Base-by-base conservation (phyloP, 352 stramenopile genomes). In the Phytophthora capsici region DNA sequence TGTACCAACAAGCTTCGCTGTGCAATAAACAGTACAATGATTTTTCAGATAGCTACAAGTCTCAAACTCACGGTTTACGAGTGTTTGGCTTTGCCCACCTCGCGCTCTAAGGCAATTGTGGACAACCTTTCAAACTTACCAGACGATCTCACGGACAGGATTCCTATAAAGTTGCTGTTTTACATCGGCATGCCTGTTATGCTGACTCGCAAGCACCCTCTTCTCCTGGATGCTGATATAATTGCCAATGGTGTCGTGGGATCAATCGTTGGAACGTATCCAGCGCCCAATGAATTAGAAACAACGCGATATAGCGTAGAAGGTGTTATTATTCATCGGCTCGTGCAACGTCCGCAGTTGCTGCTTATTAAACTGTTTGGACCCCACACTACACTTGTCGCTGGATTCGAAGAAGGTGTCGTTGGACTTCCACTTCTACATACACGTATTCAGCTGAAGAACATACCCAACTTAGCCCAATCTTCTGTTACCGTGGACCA, bases 101-200 rank as follows among this genome's bases (percentile, higher is more conserved):
- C 25, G 4, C 51, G 51, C 9, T 69, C 60, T 9, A 26, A 16
- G 32, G 1, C n/a, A 4, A 57, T 67, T 19, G 6, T 61, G 1
- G 19, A 46, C 1, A 3, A 44, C 4, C 43, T 67, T 7, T 16
- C 25, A 8, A 52, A 67, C 7, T 3, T 40, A 0, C 56, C 54
- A 3, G 59, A 67, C 14, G 46, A 67, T 14, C 9, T 61, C 0
- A 67, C 59, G 1, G 34, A 40, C 3, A 28, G 50, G 2, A 30
- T 67, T 2, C 50, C 59, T 4, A 67, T 67, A 26, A 50, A 52
- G 19, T n/a, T 69, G 2, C 20, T 48, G 0, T 69, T 69, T 12
- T 63, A 41, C 47, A 51, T 69, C 16, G 61, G 53, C 2, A 69
- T 63, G 61, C 52, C 61, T 13, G 20, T 57, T 13, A 70, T 64